Conservation (phyloP, 306 rosid species). For the Cucumis melo region DNA sequence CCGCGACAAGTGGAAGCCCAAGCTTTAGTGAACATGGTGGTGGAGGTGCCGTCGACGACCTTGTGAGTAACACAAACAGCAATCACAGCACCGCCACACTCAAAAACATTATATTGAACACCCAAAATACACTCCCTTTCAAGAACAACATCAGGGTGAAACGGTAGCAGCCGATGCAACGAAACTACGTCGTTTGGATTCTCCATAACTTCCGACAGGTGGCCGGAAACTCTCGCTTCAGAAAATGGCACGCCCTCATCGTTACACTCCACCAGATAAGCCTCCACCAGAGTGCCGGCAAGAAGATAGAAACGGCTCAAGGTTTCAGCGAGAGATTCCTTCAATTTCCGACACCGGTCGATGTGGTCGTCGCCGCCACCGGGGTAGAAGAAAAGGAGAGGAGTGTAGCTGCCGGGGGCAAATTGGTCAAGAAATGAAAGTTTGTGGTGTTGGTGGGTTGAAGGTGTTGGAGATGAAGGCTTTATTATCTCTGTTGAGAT, state of each 20-base stretch:
- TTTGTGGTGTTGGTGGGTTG: conserved; percentile 12
- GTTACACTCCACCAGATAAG: conserved; percentile 14
- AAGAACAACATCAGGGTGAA: background rate
- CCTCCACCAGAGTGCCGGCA: conserved; percentile 13
- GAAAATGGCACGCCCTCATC: conserved; percentile 14
- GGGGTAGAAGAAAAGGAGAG: conserved; percentile 19
- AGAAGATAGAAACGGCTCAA: conserved; percentile 10
- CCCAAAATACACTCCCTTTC: background rate
- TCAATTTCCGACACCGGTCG: background rate
- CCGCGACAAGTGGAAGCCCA: background rate
- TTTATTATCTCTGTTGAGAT: conserved; percentile 16
- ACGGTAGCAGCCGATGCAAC: background rate
- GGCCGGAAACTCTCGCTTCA: background rate
- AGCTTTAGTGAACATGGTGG: background rate
- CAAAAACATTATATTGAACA: conserved; percentile 1
- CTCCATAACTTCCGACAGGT: background rate
- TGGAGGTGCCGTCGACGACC: background rate
- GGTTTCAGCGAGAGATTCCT: conserved; percentile 11
- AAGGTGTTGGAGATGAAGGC: conserved; percentile 26
- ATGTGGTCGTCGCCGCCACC: background rate
- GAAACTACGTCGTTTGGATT: background rate
- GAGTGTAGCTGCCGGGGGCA: conserved; percentile 20
- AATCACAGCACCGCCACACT: conserved; percentile 5
- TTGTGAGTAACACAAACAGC: conserved; percentile 3
- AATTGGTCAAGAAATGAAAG: conserved; percentile 28